Base-by-base conservation (phyloP, 164 flowering plant species). In the Akebia trifoliata region DNA sequence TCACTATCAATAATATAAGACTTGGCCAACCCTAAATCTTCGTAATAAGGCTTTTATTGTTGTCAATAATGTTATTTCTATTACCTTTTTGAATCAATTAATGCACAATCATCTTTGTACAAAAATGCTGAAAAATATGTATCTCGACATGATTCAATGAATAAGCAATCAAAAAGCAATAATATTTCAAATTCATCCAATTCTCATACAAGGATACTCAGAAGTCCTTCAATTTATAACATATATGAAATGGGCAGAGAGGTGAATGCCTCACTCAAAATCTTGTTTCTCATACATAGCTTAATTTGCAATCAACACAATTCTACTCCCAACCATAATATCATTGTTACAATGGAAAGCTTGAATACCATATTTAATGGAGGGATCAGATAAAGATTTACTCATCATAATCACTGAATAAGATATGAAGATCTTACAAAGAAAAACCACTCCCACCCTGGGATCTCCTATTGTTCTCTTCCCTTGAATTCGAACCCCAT, bases 401-500 rank as follows among this genome's bases (percentile, higher is more conserved):
- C 20, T 60, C 35, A 6, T 31, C 43, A 25, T 10, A 10, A 45
- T 37, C 35, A 35, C 26, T n/a, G 21, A 26, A 26, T 37, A 56
- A 18, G 24, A 54, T 20, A 6, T 26, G 47, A 15, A 35, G 25
- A 47, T 40, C 14, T 50, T 50, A 56, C 31, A 55, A 39, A 12
- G 60, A 45, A 3, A 29, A 35, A 31, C 37, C 30, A 15, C 57
- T 57, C 32, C 29, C 52, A 38, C 62, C 49, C 12, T 44, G 36
- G 9, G 56, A 50, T 60, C 56, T 60, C 12, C 34, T 60, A 22
- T 42, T 51, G 17, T 59, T 48, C 28, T 24, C 43, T 22, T 35
- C 48, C 29, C 69, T 72, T 17, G 79, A 69, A 50, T 52, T 64
- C 7, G 72, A 61, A 21, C 72, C 72, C 74, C 72, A 72, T 57